Conservation (phyloP, 192 early-diverging fungal species). For the Linnemannia zychae region DNA sequence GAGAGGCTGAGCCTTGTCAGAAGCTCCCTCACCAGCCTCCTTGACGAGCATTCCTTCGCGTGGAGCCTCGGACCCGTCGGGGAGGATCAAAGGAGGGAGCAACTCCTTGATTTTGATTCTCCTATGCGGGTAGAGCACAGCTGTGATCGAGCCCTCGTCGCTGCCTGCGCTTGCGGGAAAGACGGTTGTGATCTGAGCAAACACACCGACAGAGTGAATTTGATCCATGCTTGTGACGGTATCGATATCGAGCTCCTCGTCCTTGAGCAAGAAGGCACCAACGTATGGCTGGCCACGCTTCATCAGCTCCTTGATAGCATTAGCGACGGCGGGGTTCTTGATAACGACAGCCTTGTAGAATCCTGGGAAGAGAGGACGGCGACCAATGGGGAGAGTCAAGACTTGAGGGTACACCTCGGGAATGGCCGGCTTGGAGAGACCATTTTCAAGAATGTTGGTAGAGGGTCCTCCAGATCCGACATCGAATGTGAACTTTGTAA, state of each 20-base stretch:
- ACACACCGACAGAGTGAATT: slow-evolving; percentile 93
- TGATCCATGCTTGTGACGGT: slow-evolving; percentile 81
- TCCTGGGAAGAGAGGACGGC: slow-evolving; percentile 95
- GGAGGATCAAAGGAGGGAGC: slow-evolving; percentile 60
- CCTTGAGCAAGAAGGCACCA: slow-evolving; percentile 93
- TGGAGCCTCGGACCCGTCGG: slow-evolving; percentile 47
- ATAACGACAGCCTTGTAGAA: slow-evolving; percentile 99
- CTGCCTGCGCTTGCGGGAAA: slow-evolving; percentile 82
- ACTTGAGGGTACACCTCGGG: slow-evolving; percentile 96
- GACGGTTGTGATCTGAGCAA: slow-evolving; percentile 96
- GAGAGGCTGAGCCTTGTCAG: slow-evolving; percentile 22
- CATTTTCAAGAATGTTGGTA: slow-evolving; percentile 71
- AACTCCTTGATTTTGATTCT: slow-evolving; percentile 86
- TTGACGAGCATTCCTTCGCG: slow-evolving; percentile 46
- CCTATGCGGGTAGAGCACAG: slow-evolving; percentile 96
- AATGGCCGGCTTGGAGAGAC: slow-evolving; percentile 81
- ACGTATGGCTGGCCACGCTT: slow-evolving; percentile 97
- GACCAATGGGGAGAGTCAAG: slow-evolving; percentile 92
- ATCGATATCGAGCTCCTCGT: slow-evolving; percentile 91
- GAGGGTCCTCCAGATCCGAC: slow-evolving; percentile 55
- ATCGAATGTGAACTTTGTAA: slow-evolving; percentile 48
- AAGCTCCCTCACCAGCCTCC: slow-evolving; percentile 28
- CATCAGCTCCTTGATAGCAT: slow-evolving; percentile 92
- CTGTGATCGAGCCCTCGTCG: slow-evolving; percentile 88
- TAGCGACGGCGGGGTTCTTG: slow-evolving; percentile 92